Evolutionary conservation across 1,284 basidiomycete species (phyloP), one percentile per base, ranked within the genome.

Genomic region (Fomitopsis pinicola): DNA sequence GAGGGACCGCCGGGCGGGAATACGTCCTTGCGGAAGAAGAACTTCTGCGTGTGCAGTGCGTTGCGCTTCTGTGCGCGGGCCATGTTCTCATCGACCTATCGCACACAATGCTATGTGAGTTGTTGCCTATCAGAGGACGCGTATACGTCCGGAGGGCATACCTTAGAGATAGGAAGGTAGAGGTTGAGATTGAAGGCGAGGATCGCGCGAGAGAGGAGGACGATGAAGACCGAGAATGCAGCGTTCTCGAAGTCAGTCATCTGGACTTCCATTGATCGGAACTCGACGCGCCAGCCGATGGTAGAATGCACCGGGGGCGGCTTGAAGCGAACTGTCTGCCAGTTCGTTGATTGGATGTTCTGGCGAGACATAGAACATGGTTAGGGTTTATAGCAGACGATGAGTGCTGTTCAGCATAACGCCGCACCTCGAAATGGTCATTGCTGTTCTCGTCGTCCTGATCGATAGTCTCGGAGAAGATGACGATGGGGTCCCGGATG

Each of bases 171-270:
- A 3, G 97, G 97, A 67, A 98, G 85, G 76, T 99, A 99, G 62
- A 98, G 92, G 76, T 98, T 98, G 62, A 98, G 80, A 62, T 92
- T 90, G 75, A 95, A 95, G 66, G 82, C 87, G 64, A 98, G 82
- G 66, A 99, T 97, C 0, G 96, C 96, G 48, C 97, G 84, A 0
- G 97, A 95, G 8, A 99, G 81, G 36, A 99, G 84, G 6, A 98
- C 95, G 63, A 97, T 85, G 74, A 99, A 99, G 50, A 98, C 86
- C 35, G 93, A 87, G 73, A 95, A 98, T 1, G 97, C 96, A 0
- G 97, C 97, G 73, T 99, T 99, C 79, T 99, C 97, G 73, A 96
- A 99, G 77, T 99, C 97, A 22, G 97, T 99, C 70, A 97, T 85
- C 73, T 99, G 97, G 2, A 99, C 94, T 75, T 99, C 97, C 97